phyloP scores from a whole-genome alignment of 768 basidiomycete genomes.

The Clathrus columnatus region DNA sequence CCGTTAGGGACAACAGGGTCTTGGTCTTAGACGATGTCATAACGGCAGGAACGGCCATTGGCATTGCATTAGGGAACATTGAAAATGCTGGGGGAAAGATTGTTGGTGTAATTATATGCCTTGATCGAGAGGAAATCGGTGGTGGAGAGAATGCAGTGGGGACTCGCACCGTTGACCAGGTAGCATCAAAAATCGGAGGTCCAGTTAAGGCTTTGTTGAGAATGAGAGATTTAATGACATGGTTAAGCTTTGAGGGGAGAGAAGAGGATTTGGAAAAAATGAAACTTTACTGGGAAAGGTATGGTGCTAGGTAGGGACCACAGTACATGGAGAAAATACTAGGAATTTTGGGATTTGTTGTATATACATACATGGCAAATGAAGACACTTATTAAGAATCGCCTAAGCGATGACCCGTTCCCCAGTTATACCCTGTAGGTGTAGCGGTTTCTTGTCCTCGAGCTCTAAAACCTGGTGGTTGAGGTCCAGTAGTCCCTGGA shows the following conservation, averaged over 20 bases:
- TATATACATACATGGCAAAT: too few relatives aligned
- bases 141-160: constrained; percentile 69
- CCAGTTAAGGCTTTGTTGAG: constrained; percentile 71
- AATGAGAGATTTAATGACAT: constrained; percentile 78
- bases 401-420: constrained; percentile 45
- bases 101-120: constrained; percentile 78
- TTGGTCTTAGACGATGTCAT: constrained; percentile 95
- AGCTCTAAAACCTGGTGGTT: constrained; percentile 25
- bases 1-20: constrained; percentile 72
- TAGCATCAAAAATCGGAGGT: constrained; percentile 65
- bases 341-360: too few relatives aligned
- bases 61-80: constrained; percentile 74
- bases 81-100: constrained; percentile 62
- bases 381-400: background rate
- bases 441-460: constrained; percentile 24
- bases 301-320: constrained; percentile 31
- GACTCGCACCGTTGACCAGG: constrained; percentile 72
- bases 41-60: constrained; percentile 84
- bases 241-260: constrained; percentile 66
- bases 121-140: constrained; percentile 80
- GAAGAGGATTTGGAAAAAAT: constrained; percentile 57
- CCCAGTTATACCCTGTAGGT: constrained; percentile 40
- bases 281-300: constrained; percentile 68
- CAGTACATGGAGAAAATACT: background rate
- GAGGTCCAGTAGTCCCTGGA: constrained; percentile 19